These are phyloP conservation scores for Colletotrichum spinosum DNA, from an alignment of 2,329 filamentous ascomycete species.

Conservation along the genomic window DNA sequence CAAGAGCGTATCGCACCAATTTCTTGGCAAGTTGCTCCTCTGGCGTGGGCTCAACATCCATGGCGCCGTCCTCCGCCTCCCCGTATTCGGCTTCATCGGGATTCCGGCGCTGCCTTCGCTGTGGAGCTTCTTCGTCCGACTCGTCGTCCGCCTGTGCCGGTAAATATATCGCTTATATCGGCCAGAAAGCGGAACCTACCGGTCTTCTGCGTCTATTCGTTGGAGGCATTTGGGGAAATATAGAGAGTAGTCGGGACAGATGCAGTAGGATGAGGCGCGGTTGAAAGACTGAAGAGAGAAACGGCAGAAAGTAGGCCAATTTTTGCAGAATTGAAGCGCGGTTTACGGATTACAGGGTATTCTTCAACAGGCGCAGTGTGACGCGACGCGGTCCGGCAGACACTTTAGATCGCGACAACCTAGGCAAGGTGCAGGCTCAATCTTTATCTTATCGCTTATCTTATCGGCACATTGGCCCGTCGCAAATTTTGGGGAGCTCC, in stretches of 20 bases:
- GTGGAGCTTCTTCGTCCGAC: constrained; percentile 45
- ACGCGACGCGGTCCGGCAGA: constrained; percentile 24
- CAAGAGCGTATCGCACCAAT: constrained; percentile 75
- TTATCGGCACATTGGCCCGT: constrained; percentile 31
- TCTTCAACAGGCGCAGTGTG: too few species aligned
- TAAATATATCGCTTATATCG: background rate
- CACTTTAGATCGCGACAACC: constrained; percentile 17
- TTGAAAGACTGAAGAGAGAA: background rate
- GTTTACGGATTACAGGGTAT: too few species aligned
- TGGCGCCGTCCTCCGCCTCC: constrained; percentile 51
- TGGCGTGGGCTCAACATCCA: constrained; percentile 49
- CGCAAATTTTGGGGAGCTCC: constrained; percentile 35
- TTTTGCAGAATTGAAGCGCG: too few species aligned
- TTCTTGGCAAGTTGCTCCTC: constrained; percentile 71
- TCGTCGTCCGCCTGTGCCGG: constrained; percentile 43
- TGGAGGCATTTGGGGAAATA: constrained; percentile 45
- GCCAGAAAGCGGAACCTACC: constrained; percentile 41
- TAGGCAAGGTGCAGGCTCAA: background rate
- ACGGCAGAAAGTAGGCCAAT: too few species aligned
- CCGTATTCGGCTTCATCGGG: constrained; percentile 45
- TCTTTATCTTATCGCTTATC: constrained; percentile 38
- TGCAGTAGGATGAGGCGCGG: too few species aligned
- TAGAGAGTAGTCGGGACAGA: too few species aligned
- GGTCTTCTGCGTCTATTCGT: constrained; percentile 44
- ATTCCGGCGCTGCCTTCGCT: constrained; percentile 47